Evolutionary conservation across 148 eudicot species (phyloP), one percentile per base, ranked within the genome.

Genomic region (Rhododendron vialii): DNA sequence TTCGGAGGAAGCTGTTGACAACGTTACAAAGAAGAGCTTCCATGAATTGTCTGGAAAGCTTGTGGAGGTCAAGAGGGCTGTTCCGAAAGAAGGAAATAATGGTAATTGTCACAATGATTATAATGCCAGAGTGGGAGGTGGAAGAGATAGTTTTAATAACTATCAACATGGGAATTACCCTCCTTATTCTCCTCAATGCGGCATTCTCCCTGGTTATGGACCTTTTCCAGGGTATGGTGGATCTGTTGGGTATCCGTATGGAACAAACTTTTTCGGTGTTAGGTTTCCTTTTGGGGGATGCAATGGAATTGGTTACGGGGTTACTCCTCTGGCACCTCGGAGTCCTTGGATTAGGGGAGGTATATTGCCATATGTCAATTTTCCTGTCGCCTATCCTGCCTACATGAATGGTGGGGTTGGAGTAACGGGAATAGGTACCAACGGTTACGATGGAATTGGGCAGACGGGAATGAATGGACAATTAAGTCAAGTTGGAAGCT

Each of bases 291-390:
- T 17, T 43, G 80, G 35, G 24, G 57, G 26, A 13, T 61, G 67
- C 86, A 88, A 88, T 33, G 87, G 92, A 30, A 45, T 86, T 87
- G 90, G 96, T 67, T 96, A 93, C 88, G 92, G 93, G 75, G 75
- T 91, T 85, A 83, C 93, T 22, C 63, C 91, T 75, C 73, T 84
- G 85, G 85, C 89, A 65, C 88, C 93, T 55, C 84, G 89, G 84
- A 77, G 61, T 85, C 91, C 92, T 33, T 89, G 92, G 95, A 83
- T 86, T 24, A 85, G 92, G 78, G 93, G 89, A 47, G 73, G 87
- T 85, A 88, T 91, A 75, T 33, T 88, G 71, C 90, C 92, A 12
- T 90, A 91, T 86, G 92, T 87, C 38, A 84, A 71, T 57, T 43
- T 10, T 71, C 85, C 73, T 43, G 2, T 24, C 0, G 26, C 22